Evolutionary conservation across 768 basidiomycete species (phyloP), one percentile per base, ranked within the genome.

Genomic region (Suillus placidus): DNA sequence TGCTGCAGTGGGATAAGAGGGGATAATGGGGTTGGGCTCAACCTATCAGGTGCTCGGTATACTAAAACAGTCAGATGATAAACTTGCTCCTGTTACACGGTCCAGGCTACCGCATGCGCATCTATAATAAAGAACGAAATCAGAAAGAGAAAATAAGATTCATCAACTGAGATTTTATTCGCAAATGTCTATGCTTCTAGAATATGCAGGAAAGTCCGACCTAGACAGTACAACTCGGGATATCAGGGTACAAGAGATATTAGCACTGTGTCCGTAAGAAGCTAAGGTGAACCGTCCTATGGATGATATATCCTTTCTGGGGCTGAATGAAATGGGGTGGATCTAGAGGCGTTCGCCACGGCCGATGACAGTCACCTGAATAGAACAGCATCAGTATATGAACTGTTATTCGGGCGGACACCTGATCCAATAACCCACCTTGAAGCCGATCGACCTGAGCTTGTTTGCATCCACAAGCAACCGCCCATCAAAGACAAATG

Each of bases 401-500:
- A 38, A 49, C 2, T 45, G 47, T 51, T 54, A 51, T 43, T n/a
- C n/a, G 45, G 20, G 37, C 23, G 6, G 14, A 51, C 23, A 32
- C 6, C n/a, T n/a, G 12, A 47, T 23, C 16, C 34, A 66, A 56
- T 40, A 58, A 67, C 69, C 60, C 23, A 91, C 92, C 78, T 87
- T 92, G 88, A 99, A 99, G 45, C 97, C 97, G 73, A 98, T 97
- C 73, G 86, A 76, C 71, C 85, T 86, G 68, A 99, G 83, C 77
- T 87, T 85, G 60, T 88, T 88, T 12, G 87, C 88, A 74, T 99
- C 92, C 52, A 98, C 84, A 72, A 98, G 84, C 67, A 97, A 81
- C 38, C 95, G 87, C 6, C 95, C 95, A 75, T 99, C 97, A 73
- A 98, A 98, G 69, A 99, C 85, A 74, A 97, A 99, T 6, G 97